Evolutionary conservation across 129 eudicot genomes (phyloP).

Genomic region (carrot (Daucus carota)): DH1_v3.0 NC_030383.2:44174001-44174500

Average conservation of each 20-base stretch:
- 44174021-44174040: too few relatives aligned
- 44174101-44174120: too few relatives aligned
- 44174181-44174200: background rate
- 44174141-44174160: too few relatives aligned
- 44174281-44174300: background rate
- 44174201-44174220: background rate
- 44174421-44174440: background rate
- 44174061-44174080: too few relatives aligned
- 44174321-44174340: background rate
- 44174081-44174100: too few relatives aligned
- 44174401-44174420: background rate
- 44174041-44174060: too few relatives aligned
- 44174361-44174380: background rate
- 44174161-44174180: background rate
- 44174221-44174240: background rate
- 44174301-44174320: slow-evolving; percentile 6
- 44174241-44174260: background rate
- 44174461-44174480: slow-evolving; percentile 10
- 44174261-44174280: background rate
- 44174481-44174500: background rate
- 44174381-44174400: background rate
- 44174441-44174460: too few relatives aligned
- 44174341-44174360: slow-evolving; percentile 5
- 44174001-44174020: too few relatives aligned
- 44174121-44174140: too few relatives aligned